Conservation (phyloP, 768 basidiomycete species). For the Russula sp. region DNA sequence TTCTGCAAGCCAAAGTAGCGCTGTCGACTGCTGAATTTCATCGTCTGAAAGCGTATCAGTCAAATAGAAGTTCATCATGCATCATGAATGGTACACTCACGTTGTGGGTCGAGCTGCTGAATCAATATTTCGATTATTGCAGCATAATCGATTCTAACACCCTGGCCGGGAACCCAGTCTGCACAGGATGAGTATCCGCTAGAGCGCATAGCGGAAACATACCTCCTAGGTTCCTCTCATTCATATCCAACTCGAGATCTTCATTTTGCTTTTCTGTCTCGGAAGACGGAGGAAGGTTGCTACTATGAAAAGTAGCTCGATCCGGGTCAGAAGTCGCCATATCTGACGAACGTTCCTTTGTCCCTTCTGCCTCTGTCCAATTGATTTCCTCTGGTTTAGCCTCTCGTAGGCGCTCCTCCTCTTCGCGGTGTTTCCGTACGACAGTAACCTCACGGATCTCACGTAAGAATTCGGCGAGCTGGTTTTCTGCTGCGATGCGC, state of each 20-base stretch:
- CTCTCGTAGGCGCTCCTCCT: conserved; percentile 35
- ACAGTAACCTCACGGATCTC: conserved; percentile 86
- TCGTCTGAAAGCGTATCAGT: conserved; percentile 55
- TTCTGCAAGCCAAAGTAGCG: conserved; percentile 90
- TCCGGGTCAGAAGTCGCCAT: conserved; percentile 9
- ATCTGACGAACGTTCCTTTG: conserved; percentile 17
- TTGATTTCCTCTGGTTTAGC: conserved; percentile 13
- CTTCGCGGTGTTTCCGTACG: conserved; percentile 65
- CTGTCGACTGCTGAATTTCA: conserved; percentile 91
- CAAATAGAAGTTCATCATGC: not conserved
- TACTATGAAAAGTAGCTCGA: conserved; percentile 15
- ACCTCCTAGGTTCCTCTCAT: conserved; percentile 58
- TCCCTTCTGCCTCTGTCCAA: conserved; percentile 14
- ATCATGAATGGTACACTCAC: conserved; percentile 39
- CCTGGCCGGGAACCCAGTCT: conserved; percentile 94
- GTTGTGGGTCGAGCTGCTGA: conserved; percentile 77
- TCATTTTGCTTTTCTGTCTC: conserved; percentile 29
- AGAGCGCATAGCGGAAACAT: conserved; percentile 1
- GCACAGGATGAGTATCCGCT: conserved; percentile 7
- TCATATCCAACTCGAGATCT: conserved; percentile 45
- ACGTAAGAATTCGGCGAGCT: conserved; percentile 83
- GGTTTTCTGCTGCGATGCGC: conserved; percentile 82
- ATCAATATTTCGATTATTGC: conserved; percentile 93
- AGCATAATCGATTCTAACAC: conserved; percentile 85
- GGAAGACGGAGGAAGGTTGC: conserved; percentile 26